Evolutionary conservation across 2,329 filamentous ascomycete genomes (phyloP).

Genomic region (Didymella pinodella): DNA sequence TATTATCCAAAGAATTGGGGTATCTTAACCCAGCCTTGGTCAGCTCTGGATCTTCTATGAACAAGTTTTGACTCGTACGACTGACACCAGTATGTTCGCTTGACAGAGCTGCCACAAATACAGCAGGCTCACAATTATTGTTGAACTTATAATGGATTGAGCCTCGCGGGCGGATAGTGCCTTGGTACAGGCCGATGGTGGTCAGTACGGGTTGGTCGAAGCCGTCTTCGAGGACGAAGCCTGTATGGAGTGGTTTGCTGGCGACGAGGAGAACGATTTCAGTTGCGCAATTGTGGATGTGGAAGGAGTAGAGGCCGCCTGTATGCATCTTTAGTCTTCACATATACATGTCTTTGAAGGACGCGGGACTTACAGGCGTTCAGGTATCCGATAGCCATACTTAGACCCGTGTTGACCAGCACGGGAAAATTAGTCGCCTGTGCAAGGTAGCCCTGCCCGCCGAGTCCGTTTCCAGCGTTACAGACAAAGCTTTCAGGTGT

Average conservation of each 20-base stretch:
- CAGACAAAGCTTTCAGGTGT: conserved; percentile 9
- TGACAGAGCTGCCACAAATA: conserved; percentile 6
- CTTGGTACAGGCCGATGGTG: conserved; percentile 12
- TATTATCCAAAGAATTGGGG: conserved; percentile 1
- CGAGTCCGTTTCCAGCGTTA: conserved; percentile 10
- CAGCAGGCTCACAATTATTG: conserved; percentile 9
- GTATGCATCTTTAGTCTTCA: background rate
- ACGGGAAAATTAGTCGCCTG: conserved; percentile 10
- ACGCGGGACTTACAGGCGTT: background rate
- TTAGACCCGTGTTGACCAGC: conserved; percentile 6
- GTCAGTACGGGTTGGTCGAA: conserved; percentile 12
- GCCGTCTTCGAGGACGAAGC: conserved; percentile 13
- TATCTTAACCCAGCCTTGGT: conserved; percentile 6
- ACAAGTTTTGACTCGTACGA: conserved; percentile 10
- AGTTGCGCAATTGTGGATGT: conserved; percentile 12
- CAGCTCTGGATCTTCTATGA: conserved; percentile 5
- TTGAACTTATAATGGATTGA: conserved; percentile 14
- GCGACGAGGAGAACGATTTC: conserved; percentile 13
- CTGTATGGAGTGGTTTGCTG: conserved; percentile 9
- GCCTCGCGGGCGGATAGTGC: conserved; percentile 9
- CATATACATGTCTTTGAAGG: background rate
- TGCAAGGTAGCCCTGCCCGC: conserved; percentile 9
- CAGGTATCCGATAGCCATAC: conserved; percentile 14
- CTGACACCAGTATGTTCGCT: conserved; percentile 8
- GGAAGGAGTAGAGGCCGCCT: conserved; percentile 14